Conservation (phyloP, 495 filamentous ascomycete genomes). For the Penicillium simplicissimum region DNA sequence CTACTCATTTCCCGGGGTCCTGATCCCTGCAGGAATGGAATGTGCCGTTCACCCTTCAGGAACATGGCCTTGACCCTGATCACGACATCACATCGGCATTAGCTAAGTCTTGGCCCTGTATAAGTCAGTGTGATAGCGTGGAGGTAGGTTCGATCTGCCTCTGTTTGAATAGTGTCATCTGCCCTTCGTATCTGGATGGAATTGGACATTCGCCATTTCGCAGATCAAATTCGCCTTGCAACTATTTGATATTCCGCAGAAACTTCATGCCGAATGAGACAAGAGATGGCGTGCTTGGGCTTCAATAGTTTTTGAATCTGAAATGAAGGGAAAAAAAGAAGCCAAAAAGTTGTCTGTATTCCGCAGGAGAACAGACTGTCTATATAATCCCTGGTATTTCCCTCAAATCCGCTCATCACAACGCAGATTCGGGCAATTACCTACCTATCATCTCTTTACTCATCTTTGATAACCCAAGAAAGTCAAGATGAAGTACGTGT, state of each 20-base stretch:
- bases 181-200: background rate
- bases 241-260: conserved; percentile 10
- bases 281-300: conserved; percentile 21
- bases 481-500: conserved; percentile 27
- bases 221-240: conserved; percentile 18
- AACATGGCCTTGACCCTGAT: conserved; percentile 8
- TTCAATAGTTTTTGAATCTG: background rate
- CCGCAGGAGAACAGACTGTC: background rate
- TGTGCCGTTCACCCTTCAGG: background rate
- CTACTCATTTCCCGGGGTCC: conserved; percentile 2
- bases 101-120: conserved; percentile 10
- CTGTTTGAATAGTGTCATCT: background rate
- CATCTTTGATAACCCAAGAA: background rate
- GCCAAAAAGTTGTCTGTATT: background rate
- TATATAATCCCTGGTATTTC: conserved; percentile 29
- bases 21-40: conserved; percentile 2
- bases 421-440: conserved; percentile 1
- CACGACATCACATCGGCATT: conserved; percentile 20
- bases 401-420: conserved; percentile 34
- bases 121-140: background rate
- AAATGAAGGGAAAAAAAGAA: background rate
- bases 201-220: conserved; percentile 16
- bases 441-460: background rate
- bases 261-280: background rate
- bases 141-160: background rate